Conservation (phyloP, 192 early-diverging fungal species). For the Cetraspora pellucida region DNA sequence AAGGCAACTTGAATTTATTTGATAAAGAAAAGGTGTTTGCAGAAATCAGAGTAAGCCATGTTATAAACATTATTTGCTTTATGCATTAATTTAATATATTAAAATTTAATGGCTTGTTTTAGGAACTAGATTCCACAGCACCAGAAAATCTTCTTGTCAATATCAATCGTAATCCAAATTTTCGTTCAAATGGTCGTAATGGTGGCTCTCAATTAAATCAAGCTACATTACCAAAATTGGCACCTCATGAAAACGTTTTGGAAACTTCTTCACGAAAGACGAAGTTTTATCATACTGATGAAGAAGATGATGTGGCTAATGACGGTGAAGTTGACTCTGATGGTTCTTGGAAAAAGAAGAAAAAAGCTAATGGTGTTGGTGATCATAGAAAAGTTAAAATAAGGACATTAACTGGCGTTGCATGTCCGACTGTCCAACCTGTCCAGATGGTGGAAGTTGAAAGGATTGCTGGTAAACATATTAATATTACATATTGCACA, state of each 20-base stretch:
- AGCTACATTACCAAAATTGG: slow-evolving; percentile 43
- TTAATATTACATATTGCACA: background rate
- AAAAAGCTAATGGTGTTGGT: slow-evolving; percentile 21
- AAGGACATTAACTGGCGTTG: slow-evolving; percentile 54
- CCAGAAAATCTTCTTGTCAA: slow-evolving; percentile 75
- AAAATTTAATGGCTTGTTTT: slow-evolving; percentile 1
- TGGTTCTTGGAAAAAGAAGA: slow-evolving; percentile 31
- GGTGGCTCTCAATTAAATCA: slow-evolving; percentile 24
- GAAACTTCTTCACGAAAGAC: slow-evolving; percentile 51
- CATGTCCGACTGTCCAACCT: slow-evolving; percentile 62
- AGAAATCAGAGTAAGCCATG: slow-evolving; percentile 55
- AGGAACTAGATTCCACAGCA: slow-evolving; percentile 67
- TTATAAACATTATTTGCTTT: background rate
- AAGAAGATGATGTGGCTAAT: slow-evolving; percentile 35
- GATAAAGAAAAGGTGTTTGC: slow-evolving; percentile 74
- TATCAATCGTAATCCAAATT: slow-evolving; percentile 61
- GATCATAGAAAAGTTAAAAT: slow-evolving; percentile 39
- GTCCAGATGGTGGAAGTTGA: slow-evolving; percentile 73
- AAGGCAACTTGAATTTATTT: slow-evolving; percentile 62
- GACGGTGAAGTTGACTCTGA: slow-evolving; percentile 39
- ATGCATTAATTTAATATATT: background rate
- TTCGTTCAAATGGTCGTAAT: slow-evolving; percentile 25
- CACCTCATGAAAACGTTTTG: slow-evolving; percentile 69
- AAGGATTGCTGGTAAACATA: slow-evolving; percentile 41
- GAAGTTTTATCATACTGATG: slow-evolving; percentile 28